Conservation (phyloP, 1,139 yeast species). For the Zhuliangozyma parablackwelliae region DNA sequence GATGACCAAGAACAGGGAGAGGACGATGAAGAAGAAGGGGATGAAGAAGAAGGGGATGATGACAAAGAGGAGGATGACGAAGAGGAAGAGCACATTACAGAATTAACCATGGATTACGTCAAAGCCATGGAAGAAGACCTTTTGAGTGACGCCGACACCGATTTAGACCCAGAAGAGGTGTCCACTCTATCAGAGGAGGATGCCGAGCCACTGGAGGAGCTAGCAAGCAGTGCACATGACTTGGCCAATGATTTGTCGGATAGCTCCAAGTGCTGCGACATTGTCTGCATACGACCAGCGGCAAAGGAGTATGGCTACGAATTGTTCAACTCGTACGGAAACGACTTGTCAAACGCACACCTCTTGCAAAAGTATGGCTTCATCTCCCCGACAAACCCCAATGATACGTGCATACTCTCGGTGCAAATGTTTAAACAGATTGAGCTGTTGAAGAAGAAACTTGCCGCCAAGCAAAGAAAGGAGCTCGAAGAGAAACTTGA, state of each 20-base stretch:
- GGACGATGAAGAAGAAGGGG: conserved; percentile 5
- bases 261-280: conserved; percentile 52
- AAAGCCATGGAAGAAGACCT: conserved; percentile 27
- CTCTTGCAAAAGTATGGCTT: conserved; percentile 76
- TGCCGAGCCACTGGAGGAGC: neutral
- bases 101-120: conserved; percentile 37
- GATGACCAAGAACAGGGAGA: conserved; percentile 5
- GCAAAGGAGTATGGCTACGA: conserved; percentile 43
- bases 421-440: conserved; percentile 45
- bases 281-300: conserved; percentile 41
- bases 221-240: conserved; percentile 12
- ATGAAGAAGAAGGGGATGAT: conserved; percentile 8
- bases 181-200: conserved; percentile 13
- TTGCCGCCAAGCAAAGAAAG: conserved; percentile 20
- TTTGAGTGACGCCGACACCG: conserved; percentile 25
- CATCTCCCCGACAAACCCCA: conserved; percentile 46
- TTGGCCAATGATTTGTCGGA: conserved; percentile 26
- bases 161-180: conserved; percentile 21
- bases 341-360: conserved; percentile 55
- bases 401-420: conserved; percentile 56
- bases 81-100: conserved; percentile 10
- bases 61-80: neutral
- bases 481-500: conserved; percentile 43
- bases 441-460: conserved; percentile 22
- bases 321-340: conserved; percentile 76